A percentile compares a stretch with the other conserved stretches of the same genome.
Evolutionary conservation across 768 basidiomycete genomes (phyloP).

Genomic region (Jaapia argillacea): DNA sequence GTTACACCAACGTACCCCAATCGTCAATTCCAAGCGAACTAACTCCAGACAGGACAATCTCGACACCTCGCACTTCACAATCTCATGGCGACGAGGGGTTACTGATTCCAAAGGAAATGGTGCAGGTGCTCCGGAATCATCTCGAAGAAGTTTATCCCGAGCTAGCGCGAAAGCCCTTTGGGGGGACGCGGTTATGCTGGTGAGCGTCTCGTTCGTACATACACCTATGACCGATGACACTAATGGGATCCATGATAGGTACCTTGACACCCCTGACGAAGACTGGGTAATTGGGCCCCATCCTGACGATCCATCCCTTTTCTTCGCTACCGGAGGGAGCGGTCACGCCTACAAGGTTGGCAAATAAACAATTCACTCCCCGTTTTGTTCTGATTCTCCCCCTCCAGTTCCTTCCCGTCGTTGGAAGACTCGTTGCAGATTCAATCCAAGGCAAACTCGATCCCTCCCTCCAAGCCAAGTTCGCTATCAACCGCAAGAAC

Average conservation of each 20-base stretch:
- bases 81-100: constrained; percentile 48
- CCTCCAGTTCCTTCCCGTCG: constrained; percentile 72
- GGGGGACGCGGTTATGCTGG: constrained; percentile 82
- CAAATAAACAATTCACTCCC: constrained; percentile 1
- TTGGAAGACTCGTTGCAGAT: constrained; percentile 71
- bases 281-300: constrained; percentile 85
- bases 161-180: constrained; percentile 63
- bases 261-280: constrained; percentile 77
- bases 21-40: constrained; percentile 17
- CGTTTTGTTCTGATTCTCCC: background rate
- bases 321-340: constrained; percentile 82
- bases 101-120: constrained; percentile 51
- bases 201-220: constrained; percentile 23
- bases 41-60: constrained; percentile 31
- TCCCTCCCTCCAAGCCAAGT: constrained; percentile 40
- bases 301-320: constrained; percentile 43
- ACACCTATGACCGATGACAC: constrained; percentile 1
- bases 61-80: constrained; percentile 66
- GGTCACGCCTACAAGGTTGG: constrained; percentile 82
- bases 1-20: constrained; percentile 42
- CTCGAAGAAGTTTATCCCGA: constrained; percentile 63
- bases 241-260: constrained; percentile 38
- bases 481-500: constrained; percentile 46
- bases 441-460: constrained; percentile 57
- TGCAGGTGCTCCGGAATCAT: constrained; percentile 38